A percentile compares a stretch with the other conserved stretches of the same genome.
phyloP scores from a whole-genome alignment of 352 stramenopile genomes.

The Globisporangium abappressorium region DNA sequence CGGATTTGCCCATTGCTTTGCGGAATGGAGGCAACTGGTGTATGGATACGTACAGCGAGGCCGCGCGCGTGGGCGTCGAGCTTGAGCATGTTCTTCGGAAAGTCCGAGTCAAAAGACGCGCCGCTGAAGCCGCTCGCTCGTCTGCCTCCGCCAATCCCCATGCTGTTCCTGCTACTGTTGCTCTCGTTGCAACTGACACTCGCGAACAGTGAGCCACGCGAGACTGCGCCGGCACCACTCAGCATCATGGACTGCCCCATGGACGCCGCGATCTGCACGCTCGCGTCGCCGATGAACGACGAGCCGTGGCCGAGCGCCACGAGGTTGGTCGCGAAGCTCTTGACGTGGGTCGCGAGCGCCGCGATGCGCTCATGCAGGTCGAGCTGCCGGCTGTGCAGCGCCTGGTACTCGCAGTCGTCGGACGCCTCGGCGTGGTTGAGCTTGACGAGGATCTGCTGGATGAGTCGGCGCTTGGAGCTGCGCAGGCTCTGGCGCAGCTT shows the following conservation, averaged over 20 bases:
- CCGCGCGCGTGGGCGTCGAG: conserved; percentile 12
- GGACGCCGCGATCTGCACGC: conserved; percentile 21
- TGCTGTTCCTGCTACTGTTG: not conserved
- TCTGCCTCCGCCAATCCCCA: not conserved
- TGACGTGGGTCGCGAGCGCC: conserved; percentile 30
- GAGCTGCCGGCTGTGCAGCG: conserved; percentile 30
- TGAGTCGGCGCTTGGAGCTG: conserved; percentile 38
- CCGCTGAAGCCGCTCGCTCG: not conserved
- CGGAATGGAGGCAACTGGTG: not conserved
- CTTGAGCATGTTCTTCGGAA: conserved; percentile 21
- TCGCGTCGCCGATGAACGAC: conserved; percentile 26
- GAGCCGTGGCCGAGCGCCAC: conserved; percentile 35
- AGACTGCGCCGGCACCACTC: not conserved
- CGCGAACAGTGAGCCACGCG: not conserved
- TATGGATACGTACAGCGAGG: conserved; percentile 12
- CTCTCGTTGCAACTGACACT: not conserved
- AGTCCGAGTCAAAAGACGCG: conserved; percentile 20
- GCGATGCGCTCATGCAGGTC: conserved; percentile 27
- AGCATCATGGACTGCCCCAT: conserved; percentile 6
- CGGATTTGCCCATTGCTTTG: not conserved
- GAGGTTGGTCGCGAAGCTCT: conserved; percentile 41
- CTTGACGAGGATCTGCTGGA: conserved; percentile 46
- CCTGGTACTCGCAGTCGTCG: conserved; percentile 38
- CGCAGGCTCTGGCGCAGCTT: conserved; percentile 34
- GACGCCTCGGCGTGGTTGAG: conserved; percentile 36